Conservation (phyloP, 352 stramenopile species). For the Pythium folliculosum region DNA sequence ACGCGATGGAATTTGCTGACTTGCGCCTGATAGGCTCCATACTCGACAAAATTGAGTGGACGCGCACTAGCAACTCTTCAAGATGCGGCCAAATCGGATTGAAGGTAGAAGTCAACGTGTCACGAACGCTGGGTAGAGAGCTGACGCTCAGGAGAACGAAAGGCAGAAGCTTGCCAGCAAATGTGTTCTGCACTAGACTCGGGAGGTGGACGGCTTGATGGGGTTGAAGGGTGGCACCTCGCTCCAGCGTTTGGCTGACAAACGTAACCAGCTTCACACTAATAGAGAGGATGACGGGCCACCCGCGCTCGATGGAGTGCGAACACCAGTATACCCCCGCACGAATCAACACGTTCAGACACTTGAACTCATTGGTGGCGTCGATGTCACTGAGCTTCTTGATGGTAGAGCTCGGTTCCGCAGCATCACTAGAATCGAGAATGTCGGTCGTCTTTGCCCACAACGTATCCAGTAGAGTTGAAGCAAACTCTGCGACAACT, state of each 20-base stretch:
- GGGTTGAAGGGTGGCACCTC: constrained; percentile 19
- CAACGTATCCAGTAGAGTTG: constrained; percentile 61
- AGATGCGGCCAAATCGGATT: constrained; percentile 24
- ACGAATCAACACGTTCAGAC: constrained; percentile 75
- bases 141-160: constrained; percentile 71
- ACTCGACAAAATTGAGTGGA: constrained; percentile 18
- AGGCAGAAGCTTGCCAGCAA: constrained; percentile 71
- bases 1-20: background rate
- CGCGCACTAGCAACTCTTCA: constrained; percentile 21
- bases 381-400: constrained; percentile 52
- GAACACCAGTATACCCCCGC: constrained; percentile 79
- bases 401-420: background rate
- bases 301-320: constrained; percentile 43
- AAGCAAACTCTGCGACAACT: constrained; percentile 44
- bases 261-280: constrained; percentile 59
- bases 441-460: constrained; percentile 41
- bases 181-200: constrained; percentile 53
- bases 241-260: constrained; percentile 41
- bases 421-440: constrained; percentile 20
- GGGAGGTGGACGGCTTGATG: constrained; percentile 30
- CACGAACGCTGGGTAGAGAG: constrained; percentile 48
- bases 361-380: constrained; percentile 69
- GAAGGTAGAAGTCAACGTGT: constrained; percentile 20
- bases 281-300: constrained; percentile 57
- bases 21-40: background rate